Conservation (phyloP, 208 protist species). For the Trypanosoma theileri region DNA sequence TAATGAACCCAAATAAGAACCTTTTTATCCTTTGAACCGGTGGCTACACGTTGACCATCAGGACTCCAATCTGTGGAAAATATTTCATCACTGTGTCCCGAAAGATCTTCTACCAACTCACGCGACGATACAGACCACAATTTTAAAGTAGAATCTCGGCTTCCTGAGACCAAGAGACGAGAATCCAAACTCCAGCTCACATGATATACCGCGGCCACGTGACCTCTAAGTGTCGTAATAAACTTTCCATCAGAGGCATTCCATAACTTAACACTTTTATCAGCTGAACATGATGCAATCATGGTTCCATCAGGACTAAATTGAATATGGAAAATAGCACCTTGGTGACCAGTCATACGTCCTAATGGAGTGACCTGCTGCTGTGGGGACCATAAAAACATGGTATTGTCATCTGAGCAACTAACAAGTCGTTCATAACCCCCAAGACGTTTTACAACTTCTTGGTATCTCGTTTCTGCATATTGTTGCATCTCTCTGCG, state of each 20-base stretch:
- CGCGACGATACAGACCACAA: conserved; percentile 92
- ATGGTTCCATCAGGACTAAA: conserved; percentile 97
- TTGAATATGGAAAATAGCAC: conserved; percentile 93
- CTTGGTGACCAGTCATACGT: conserved; percentile 94
- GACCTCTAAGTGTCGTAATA: conserved; percentile 93
- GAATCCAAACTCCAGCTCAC: conserved; percentile 96
- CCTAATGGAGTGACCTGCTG: conserved; percentile 79
- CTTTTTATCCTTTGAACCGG: conserved; percentile 96
- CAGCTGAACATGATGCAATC: conserved; percentile 97
- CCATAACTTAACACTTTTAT: conserved; percentile 98
- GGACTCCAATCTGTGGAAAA: conserved; percentile 97
- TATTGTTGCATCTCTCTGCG: conserved; percentile 56
- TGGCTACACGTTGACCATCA: conserved; percentile 95
- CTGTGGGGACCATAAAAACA: conserved; percentile 96
- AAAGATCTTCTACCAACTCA: conserved; percentile 95
- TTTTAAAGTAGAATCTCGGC: conserved; percentile 97
- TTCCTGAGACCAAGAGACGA: conserved; percentile 93
- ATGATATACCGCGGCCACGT: conserved; percentile 98
- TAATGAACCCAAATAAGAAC: conserved; percentile 91
- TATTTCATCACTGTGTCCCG: conserved; percentile 98
- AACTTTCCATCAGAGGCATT: conserved; percentile 91
- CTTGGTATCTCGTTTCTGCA: conserved; percentile 80
- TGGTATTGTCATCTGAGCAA: conserved; percentile 97
- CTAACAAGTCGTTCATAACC: conserved; percentile 92
- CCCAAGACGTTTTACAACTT: conserved; percentile 60